Evolutionary conservation across 1,139 yeast genomes (phyloP), one percentile per base, ranked within the genome.

Genomic region (Pichia sp.): DNA sequence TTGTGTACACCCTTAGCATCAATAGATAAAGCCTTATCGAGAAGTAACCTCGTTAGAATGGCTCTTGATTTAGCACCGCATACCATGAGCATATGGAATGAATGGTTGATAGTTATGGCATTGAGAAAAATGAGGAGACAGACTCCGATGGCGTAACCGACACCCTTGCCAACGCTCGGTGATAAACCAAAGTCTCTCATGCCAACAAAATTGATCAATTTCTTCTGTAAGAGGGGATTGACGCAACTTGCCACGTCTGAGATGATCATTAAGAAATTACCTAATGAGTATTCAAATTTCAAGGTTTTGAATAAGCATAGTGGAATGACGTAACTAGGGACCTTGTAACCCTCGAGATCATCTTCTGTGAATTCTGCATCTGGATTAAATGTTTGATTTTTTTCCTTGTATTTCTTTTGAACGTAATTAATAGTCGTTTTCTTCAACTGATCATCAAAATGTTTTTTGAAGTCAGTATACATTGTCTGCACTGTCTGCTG

Each of bases 41-140:
- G 62, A 12, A 84, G 60, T 2, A 82, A 76, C 38, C 77, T 75
- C 3, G 80, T 76, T 32, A 84, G 56, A 2, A 80, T 72, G 1
- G 83, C 70, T 50, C 79, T 75, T 16, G 70, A 72, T 49, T 77
- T 75, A 9, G 82, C 81, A 45, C 93, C 94, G 12, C 79, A 68
- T 9, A 25, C 16, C 27, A 25, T 25, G 6, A 85, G 64, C 23
- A 64, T 59, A 48, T 75, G 73, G 48, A 82, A 72, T 53, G 69
- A 75, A 50, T 77, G 84, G 51, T 80, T 78, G 41, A 74, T 62
- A 17, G 67, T 53, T n/a, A 79, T 43, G 38, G 81, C 77, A 26
- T 64, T 56, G n/a, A 67, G 41, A 13, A 68, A 49, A 43, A 75
- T 60, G 48, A 76, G 55, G 5, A 63, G 46, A 26, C 74, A 62